Conservation (phyloP, 192 early-diverging fungal species). For the Chytriomyces sp. region DNA sequence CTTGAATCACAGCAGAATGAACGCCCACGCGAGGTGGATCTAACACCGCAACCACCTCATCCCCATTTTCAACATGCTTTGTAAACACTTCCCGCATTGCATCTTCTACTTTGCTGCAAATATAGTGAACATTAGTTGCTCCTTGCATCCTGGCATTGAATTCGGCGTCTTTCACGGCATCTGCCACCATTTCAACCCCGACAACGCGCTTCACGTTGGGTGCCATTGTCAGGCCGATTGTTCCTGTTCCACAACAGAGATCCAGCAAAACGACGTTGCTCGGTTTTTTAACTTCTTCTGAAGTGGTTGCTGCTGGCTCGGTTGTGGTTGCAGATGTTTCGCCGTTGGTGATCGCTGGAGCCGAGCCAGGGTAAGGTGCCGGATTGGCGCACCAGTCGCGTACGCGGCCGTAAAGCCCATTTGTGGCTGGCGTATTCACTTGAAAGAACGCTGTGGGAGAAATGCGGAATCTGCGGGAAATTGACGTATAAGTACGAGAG, state of each 20-base stretch:
- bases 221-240: slow-evolving; percentile 80
- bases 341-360: slow-evolving; percentile 2
- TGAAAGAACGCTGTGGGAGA: slow-evolving; percentile 82
- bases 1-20: slow-evolving; percentile 63
- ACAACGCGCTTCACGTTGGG: slow-evolving; percentile 68
- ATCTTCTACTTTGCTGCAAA: slow-evolving; percentile 68
- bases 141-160: slow-evolving; percentile 64
- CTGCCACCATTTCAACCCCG: slow-evolving; percentile 71
- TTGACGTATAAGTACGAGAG: not conserved
- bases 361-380: slow-evolving; percentile 3
- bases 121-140: slow-evolving; percentile 65
- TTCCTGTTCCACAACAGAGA: slow-evolving; percentile 85
- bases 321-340: slow-evolving; percentile 14
- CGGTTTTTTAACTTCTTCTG: slow-evolving; percentile 7
- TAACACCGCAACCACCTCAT: slow-evolving; percentile 71
- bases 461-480: slow-evolving; percentile 61
- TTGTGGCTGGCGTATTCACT: slow-evolving; percentile 74
- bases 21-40: slow-evolving; percentile 77
- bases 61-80: slow-evolving; percentile 45
- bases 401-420: slow-evolving; percentile 65
- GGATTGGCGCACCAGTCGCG: slow-evolving; percentile 56
- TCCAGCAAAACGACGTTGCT: slow-evolving; percentile 61
- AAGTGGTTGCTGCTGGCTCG: slow-evolving; percentile 15
- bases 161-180: slow-evolving; percentile 77
- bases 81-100: slow-evolving; percentile 45